Conservation (phyloP, 1,139 yeast species). For the Taphrina wiesneri region DNA sequence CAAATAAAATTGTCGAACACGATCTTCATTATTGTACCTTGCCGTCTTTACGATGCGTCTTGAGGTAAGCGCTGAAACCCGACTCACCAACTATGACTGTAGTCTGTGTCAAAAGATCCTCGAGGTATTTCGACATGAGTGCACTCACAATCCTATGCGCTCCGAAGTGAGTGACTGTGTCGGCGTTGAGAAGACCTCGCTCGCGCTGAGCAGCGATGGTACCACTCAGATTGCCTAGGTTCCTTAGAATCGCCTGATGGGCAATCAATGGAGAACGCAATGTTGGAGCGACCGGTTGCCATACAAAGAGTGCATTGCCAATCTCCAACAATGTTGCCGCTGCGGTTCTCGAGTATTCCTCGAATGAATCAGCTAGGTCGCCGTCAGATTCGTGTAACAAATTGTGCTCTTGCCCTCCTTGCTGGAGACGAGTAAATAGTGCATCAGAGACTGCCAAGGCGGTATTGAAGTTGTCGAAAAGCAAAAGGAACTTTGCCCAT, state of each 20-base stretch:
- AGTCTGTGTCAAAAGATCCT: conserved; percentile 5
- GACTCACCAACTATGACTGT: conserved; percentile 14
- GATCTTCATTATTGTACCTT: neutral
- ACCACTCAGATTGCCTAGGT: neutral
- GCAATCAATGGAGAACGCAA: conserved; percentile 18
- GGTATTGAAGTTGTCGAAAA: conserved; percentile 15
- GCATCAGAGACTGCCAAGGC: conserved; percentile 25
- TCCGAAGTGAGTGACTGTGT: conserved; percentile 18
- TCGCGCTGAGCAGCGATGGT: neutral
- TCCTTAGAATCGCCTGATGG: conserved; percentile 11
- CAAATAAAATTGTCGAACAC: neutral
- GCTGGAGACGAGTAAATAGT: neutral
- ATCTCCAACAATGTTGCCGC: conserved; percentile 10
- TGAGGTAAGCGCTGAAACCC: conserved; percentile 20
- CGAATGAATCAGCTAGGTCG: neutral
- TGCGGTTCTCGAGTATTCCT: conserved; percentile 6
- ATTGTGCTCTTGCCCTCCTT: neutral
- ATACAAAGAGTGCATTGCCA: conserved; percentile 5
- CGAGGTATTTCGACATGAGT: conserved; percentile 25
- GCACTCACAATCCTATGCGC: conserved; percentile 22
- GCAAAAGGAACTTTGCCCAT: conserved; percentile 12
- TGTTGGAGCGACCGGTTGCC: conserved; percentile 27
- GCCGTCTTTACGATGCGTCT: conserved; percentile 10
- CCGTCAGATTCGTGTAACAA: neutral
- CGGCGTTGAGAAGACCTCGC: neutral